Percentiles rank a stretch among this genome's conserved stretches.
These are phyloP conservation scores for Ustilaginoidea virens DNA, from an alignment of 2,329 filamentous ascomycete species.

Conservation along the genomic window DNA sequence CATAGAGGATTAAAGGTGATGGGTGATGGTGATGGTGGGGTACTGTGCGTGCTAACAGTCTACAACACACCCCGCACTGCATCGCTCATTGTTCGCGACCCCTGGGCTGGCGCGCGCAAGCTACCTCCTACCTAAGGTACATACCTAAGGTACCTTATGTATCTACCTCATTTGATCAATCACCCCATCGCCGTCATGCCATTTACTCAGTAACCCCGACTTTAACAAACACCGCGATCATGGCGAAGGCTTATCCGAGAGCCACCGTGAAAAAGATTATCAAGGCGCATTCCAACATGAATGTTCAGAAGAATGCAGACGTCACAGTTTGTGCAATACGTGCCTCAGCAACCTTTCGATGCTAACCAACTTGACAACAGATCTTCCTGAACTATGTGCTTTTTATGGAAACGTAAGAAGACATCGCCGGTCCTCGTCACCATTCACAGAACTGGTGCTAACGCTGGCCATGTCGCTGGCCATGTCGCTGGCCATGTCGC, in stretches of 20 bases:
- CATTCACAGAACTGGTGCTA: no score
- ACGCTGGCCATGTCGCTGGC: constrained; percentile 23
- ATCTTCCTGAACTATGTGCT: constrained; percentile 74
- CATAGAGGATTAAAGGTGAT: no score
- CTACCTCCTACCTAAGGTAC: no score
- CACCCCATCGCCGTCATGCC: no score
- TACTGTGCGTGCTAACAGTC: not conserved
- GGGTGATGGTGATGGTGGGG: not conserved
- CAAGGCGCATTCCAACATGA: constrained; percentile 73
- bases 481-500: constrained; percentile 31
- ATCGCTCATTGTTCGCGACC: no score
- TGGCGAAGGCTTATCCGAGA: constrained; percentile 61
- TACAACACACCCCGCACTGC: no score
- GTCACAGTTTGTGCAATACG: constrained; percentile 44
- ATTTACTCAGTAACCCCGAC: no score
- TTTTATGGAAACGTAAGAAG: constrained; percentile 52
- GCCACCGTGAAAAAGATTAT: constrained; percentile 77
- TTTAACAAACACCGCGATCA: no score
- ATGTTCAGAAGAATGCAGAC: constrained; percentile 72
- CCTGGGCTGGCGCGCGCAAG: no score
- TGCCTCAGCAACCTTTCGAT: constrained; percentile 7
- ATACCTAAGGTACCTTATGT: no score
- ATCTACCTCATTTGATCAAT: no score
- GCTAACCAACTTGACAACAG: constrained; percentile 28
- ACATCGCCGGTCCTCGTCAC: constrained; percentile 1